phyloP scores from a whole-genome alignment of 2,329 filamentous ascomycete species.

The Cordyceps cateniannulata region DNA sequence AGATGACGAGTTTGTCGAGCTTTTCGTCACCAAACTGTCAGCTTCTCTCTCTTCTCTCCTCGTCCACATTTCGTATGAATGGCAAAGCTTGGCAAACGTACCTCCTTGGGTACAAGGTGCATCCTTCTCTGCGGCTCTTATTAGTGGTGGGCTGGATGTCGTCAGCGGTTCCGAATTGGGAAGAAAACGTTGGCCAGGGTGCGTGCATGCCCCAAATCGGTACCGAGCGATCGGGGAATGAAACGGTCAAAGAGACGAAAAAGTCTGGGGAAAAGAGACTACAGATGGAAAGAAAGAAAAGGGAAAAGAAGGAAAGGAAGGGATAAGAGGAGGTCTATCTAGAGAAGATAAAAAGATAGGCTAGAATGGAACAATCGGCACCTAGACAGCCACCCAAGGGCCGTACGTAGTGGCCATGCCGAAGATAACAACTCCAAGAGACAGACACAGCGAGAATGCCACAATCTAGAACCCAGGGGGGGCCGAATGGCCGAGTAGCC shows the following conservation, averaged over 20 bases:
- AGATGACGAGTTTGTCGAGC: conserved; percentile 94
- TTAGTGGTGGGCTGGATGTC: conserved; percentile 4
- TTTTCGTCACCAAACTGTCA: conserved; percentile 29
- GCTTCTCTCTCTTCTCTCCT: not conserved
- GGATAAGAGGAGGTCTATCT: not conserved
- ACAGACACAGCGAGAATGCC: not conserved
- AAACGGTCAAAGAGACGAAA: not conserved
- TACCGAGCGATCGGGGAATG: conserved; percentile 1
- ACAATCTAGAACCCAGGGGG: conserved; percentile 2
- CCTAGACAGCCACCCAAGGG: not conserved
- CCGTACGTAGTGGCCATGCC: not conserved
- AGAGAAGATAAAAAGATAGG: not conserved
- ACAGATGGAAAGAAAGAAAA: not conserved
- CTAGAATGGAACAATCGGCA: not conserved
- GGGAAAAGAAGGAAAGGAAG: not conserved
- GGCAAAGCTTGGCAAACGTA: conserved; percentile 21
- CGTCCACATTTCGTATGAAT: not conserved
- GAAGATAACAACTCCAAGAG: not conserved
- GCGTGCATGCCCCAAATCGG: conserved; percentile 7
- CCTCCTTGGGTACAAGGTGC: conserved; percentile 45
- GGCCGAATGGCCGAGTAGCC: not conserved
- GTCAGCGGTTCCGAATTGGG: conserved; percentile 6
- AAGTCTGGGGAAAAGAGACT: not conserved
- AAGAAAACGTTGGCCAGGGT: conserved; percentile 4
- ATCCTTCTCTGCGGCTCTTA: conserved; percentile 23